These are phyloP conservation scores for Candida piceae DNA, from an alignment of 805 yeast genomes.

Conservation along the genomic window DNA sequence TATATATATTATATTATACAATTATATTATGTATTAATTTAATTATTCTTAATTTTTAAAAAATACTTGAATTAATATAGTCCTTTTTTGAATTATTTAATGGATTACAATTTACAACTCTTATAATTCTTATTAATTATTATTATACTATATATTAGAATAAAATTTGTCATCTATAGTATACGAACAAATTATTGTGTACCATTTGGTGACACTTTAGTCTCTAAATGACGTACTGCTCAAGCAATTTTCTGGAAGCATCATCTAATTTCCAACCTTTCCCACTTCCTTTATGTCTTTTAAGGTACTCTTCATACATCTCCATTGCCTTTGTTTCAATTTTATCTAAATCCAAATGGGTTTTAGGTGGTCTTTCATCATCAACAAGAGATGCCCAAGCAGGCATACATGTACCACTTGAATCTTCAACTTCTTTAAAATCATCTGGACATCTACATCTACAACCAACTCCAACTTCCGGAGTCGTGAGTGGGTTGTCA, in stretches of 20 bases:
- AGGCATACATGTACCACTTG: conserved; percentile 45
- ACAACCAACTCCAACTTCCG: conserved; percentile 60
- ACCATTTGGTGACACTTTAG: too few relatives aligned
- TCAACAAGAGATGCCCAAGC: conserved; percentile 39
- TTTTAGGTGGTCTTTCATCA: conserved; percentile 18
- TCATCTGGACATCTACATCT: conserved; percentile 70
- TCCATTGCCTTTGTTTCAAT: conserved; percentile 23
- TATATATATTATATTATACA: too few relatives aligned
- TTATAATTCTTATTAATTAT: too few relatives aligned
- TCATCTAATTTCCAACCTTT: conserved; percentile 23
- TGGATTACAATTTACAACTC: too few relatives aligned
- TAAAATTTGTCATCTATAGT: too few relatives aligned
- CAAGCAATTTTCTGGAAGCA: conserved; percentile 14
- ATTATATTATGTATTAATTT: too few relatives aligned
- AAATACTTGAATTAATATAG: too few relatives aligned
- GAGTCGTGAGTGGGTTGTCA: conserved; percentile 18
- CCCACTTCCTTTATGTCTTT: conserved; percentile 17
- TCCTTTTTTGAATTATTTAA: too few relatives aligned
- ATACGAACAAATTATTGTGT: too few relatives aligned
- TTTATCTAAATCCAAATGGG: conserved; percentile 24
- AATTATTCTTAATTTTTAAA: too few relatives aligned
- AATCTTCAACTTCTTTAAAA: conserved; percentile 53
- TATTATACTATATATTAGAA: too few relatives aligned
- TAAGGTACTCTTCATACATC: conserved; percentile 20
- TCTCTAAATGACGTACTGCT: conserved; percentile 1